Evolutionary conservation across 257 asterid species (phyloP), one percentile per base, ranked within the genome.

Genomic region (Rauvolfia tetraphylla): DNA sequence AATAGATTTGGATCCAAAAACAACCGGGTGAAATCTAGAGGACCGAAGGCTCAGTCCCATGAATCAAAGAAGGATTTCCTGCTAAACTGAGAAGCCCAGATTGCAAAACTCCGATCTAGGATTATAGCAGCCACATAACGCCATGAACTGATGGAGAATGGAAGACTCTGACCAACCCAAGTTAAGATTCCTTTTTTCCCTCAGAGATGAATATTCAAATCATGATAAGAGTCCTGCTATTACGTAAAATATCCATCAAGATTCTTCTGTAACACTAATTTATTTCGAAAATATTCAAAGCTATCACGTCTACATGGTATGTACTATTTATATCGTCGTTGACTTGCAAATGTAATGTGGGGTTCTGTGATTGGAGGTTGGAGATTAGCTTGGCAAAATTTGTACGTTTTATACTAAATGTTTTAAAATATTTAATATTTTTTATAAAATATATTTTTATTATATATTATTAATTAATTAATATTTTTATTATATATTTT

Each of bases 41-140:
- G 87, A 62, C 78, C 90, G 79, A 46, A 73, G 44, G 79, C 76
- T 68, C 63, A 76, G 79, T 67, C 89, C 89, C 91, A 83, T 88
- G 2, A 76, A 76, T 14, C 77, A 68, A 73, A 18, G 23, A 0
- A 42, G 38, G 56, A 36, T 17, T 25, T 49, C 31, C n/a, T 5
- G n/a, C 63, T 33, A 44, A 31, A 72, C 25, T 13, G 11, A 13
- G 13, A 36, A 29, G n/a, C 65, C 68, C 58, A 62, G 23, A 72
- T 14, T 34, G 22, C 9, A n/a, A 69, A 61, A 76, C 23, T 31
- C 77, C 81, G 75, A 80, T 80, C 81, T 63, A 68, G 78, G 75
- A 13, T 62, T 20, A 54, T 61, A 62, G 80, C 53, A n/a, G 57
- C 48, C 73, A 39, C 38, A 33, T 7, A 33, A 48, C 10, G 42